Evolutionary conservation across 768 basidiomycete species (phyloP), one percentile per base, ranked within the genome.

Genomic region (Lentinula raphanica): DNA sequence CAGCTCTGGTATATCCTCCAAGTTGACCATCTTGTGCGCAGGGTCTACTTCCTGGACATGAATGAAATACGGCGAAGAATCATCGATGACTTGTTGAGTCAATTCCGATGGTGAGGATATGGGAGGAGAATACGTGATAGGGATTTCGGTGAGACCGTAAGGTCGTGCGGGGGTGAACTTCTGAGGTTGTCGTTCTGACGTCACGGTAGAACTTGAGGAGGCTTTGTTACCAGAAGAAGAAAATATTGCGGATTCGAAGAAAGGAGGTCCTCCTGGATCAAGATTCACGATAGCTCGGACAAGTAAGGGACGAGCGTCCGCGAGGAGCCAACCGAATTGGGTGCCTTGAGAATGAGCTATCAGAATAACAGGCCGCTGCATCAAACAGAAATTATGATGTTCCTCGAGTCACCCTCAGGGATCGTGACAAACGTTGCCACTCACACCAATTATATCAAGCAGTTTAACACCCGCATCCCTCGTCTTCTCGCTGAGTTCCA

Each of bases 311-410:
- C 78, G 69, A 3, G 74, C 67, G 54, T 82, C 81, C 9, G 71
- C 81, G 13, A 82, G 64, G 23, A 75, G 65, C 81, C 81, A 83
- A 23, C 79, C 80, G 45, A 77, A 70, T 46, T 67, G 71, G 2
- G 79, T 81, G 31, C 78, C 71, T 60, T 81, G 80, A 1, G 81
- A 82, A 62, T 83, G 81, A 1, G 79, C 79, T 27, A 82, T 60
- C n/a, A 82, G 60, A 25, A 80, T 67, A 2, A 67, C 75, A 19
- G 78, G 78, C 79, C 81, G 49, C 9, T 27, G 23, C 23, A 49
- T 15, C 12, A 9, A 63, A 58, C 31, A 32, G 2, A 39, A 53
- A 39, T 27, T 15, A 51, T 31, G 49, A 11, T 27, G 25, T 15
- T 29, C 49, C 23, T 32, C 44, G 7, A 56, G 17, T 5, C 2